Conservation (phyloP, 148 eudicot species). For the Rhododendron williamsianum region DNA sequence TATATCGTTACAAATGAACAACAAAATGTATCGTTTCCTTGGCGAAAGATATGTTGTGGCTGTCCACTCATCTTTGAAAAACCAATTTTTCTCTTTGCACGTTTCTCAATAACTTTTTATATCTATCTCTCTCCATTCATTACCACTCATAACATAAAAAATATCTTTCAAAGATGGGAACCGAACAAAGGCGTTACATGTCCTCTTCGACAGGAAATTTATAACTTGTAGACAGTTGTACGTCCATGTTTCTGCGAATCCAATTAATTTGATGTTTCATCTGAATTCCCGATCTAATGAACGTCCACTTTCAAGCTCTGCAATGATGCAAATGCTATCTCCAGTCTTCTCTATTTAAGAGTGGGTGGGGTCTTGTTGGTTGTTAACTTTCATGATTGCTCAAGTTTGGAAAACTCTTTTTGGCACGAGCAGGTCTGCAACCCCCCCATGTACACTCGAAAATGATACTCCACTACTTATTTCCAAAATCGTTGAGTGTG, state of each 20-base stretch:
- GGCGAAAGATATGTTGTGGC: too few species aligned
- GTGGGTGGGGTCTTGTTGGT: neutral
- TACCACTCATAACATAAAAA: too few species aligned
- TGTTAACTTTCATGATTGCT: constrained; percentile 4
- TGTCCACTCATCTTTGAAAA: too few species aligned
- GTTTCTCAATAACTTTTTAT: too few species aligned
- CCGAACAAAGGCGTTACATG: neutral
- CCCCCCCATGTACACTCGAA: neutral
- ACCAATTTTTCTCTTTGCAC: too few species aligned
- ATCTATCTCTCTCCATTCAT: too few species aligned
- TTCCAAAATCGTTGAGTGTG: constrained; percentile 1
- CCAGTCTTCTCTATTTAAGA: neutral
- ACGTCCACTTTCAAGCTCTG: neutral
- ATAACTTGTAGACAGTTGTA: neutral
- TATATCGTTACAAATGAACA: too few species aligned
- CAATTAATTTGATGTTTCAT: neutral
- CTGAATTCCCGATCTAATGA: neutral
- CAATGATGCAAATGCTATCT: neutral
- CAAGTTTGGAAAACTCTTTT: neutral
- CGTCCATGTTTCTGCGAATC: neutral
- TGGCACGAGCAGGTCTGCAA: neutral
- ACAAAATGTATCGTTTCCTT: too few species aligned
- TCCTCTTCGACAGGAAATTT: neutral
- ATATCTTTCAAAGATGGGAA: too few species aligned
- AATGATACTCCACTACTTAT: neutral